These are phyloP conservation scores for Mollisiaceae sp. DNA, from an alignment of 2,329 filamentous ascomycete species.

Conservation along the genomic window DNA sequence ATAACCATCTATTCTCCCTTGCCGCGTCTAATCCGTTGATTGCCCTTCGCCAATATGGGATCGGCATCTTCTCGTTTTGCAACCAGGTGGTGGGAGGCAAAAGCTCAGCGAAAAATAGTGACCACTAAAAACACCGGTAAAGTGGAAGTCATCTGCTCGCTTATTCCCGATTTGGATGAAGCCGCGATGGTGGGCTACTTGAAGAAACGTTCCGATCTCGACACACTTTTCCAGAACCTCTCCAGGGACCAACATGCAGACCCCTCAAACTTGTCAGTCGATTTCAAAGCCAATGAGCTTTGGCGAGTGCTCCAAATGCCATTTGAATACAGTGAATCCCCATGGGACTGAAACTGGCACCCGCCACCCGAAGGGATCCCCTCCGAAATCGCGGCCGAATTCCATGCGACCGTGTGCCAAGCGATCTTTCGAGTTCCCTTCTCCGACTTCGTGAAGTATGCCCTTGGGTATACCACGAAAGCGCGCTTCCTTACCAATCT, in stretches of 20 bases:
- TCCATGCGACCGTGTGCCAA: constrained; percentile 27
- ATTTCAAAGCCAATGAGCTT: constrained; percentile 28
- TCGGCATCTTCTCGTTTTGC: too few species aligned
- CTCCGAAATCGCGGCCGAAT: constrained; percentile 27
- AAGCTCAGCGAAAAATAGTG: constrained; percentile 22
- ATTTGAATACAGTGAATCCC: constrained; percentile 17
- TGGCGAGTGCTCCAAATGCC: constrained; percentile 26
- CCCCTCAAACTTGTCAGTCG: constrained; percentile 16
- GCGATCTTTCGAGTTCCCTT: constrained; percentile 27
- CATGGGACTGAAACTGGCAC: constrained; percentile 29
- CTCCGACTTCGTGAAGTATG: constrained; percentile 30
- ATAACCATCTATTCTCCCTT: too few species aligned
- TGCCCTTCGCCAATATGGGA: too few species aligned
- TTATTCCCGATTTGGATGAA: constrained; percentile 15
- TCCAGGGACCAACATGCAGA: constrained; percentile 13
- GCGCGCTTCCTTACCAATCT: constrained; percentile 21
- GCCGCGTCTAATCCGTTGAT: too few species aligned
- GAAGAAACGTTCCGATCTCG: constrained; percentile 21
- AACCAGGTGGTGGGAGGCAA: neutral
- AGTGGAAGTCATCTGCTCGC: constrained; percentile 23
- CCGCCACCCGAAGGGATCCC: constrained; percentile 20
- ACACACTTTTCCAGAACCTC: constrained; percentile 19
- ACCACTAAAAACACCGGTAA: constrained; percentile 17
- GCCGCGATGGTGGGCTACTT: neutral
- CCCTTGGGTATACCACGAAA: constrained; percentile 25